phyloP scores from a whole-genome alignment of 257 asterid genomes.

The Mitragyna speciosa region DNA sequence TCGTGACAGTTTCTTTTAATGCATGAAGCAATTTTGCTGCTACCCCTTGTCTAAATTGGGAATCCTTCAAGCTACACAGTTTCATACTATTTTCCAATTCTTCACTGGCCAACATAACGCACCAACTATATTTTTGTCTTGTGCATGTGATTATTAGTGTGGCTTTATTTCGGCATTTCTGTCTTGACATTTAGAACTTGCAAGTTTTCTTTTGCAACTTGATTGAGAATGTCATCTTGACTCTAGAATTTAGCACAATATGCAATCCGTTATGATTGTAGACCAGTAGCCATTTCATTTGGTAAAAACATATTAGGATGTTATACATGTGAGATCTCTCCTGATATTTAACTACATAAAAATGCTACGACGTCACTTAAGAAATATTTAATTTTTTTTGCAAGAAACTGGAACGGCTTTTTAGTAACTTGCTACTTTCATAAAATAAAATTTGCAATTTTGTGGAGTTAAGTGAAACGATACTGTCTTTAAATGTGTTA shows the following conservation, averaged over 20 bases:
- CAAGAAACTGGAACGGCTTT: too few relatives aligned
- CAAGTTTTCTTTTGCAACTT: neutral
- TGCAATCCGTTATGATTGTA: neutral
- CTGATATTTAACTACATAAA: too few relatives aligned
- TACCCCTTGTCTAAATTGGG: neutral
- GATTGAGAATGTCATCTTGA: neutral
- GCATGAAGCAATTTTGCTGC: neutral
- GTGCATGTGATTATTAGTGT: neutral
- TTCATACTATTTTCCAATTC: neutral
- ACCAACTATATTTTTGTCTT: neutral
- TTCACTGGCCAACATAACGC: neutral
- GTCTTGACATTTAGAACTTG: neutral
- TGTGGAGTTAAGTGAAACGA: too few relatives aligned
- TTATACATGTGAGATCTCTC: neutral
- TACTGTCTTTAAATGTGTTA: too few relatives aligned
- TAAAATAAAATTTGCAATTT: too few relatives aligned
- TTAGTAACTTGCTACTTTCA: too few relatives aligned
- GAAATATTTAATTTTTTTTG: too few relatives aligned
- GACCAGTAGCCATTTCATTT: neutral
- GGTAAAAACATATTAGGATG: neutral
- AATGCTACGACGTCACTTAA: too few relatives aligned
- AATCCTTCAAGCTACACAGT: neutral
- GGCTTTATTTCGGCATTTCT: neutral
- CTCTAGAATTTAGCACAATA: neutral
- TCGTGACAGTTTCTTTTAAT: neutral